phyloP scores from a whole-genome alignment of 78 protist species.

The Acrasis kona region DNA sequence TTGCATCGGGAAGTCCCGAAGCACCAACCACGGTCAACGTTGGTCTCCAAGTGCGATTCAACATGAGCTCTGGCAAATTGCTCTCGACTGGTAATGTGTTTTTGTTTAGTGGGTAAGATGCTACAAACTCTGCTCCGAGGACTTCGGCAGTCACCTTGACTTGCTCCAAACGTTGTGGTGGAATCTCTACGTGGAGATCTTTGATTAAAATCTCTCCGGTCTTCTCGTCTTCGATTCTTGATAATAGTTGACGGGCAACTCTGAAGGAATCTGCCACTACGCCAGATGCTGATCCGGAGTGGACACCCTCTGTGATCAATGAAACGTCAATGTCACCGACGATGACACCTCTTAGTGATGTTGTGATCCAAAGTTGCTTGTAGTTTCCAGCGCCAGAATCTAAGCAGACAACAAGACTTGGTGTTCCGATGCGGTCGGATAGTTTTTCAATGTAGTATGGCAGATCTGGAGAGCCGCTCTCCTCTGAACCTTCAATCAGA shows the following conservation, averaged over 20 bases:
- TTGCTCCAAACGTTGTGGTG: conserved; percentile 45
- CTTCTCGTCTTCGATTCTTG: conserved; percentile 52
- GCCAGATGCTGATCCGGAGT: conserved; percentile 68
- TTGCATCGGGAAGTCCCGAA: conserved; percentile 54
- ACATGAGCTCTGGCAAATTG: conserved; percentile 10
- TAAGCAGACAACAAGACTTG: conserved; percentile 63
- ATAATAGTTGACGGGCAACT: conserved; percentile 36
- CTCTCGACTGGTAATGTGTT: conserved; percentile 9
- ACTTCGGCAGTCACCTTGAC: conserved; percentile 32
- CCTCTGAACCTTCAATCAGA: conserved; percentile 77
- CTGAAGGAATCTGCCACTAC: conserved; percentile 74
- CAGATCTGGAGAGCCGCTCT: conserved; percentile 58
- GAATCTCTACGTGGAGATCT: conserved; percentile 54
- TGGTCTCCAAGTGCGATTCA: conserved; percentile 68
- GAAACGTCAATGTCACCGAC: conserved; percentile 43
- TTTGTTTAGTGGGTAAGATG: conserved; percentile 16
- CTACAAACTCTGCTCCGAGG: conserved; percentile 32
- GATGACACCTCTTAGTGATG: conserved; percentile 63
- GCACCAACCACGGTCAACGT: conserved; percentile 62
- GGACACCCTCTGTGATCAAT: conserved; percentile 60
- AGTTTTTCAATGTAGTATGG: conserved; percentile 39
- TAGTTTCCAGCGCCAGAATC: conserved; percentile 73
- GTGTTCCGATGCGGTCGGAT: conserved; percentile 21
- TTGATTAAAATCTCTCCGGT: conserved; percentile 54
- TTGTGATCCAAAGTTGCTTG: conserved; percentile 58